Conservation (phyloP, 164 flowering plant genomes). For the Vitis rotundifolia region DNA sequence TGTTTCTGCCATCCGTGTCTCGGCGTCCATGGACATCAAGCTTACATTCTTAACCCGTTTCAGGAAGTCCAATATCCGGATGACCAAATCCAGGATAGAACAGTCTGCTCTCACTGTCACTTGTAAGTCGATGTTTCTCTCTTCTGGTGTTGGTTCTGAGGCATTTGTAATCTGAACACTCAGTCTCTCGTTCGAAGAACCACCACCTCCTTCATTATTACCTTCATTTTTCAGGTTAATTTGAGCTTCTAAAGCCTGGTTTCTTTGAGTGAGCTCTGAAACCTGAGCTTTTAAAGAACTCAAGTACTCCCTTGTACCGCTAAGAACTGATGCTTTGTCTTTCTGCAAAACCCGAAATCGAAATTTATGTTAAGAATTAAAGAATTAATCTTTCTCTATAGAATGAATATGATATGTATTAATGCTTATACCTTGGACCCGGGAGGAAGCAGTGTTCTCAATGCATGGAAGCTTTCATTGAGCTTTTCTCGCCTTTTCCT, state of each 20-base stretch:
- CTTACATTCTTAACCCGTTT: conserved; percentile 36
- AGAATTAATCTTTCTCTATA: neutral
- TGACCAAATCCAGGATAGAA: conserved; percentile 32
- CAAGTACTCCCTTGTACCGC: conserved; percentile 51
- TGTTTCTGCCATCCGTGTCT: conserved; percentile 19
- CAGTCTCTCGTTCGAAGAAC: conserved; percentile 24
- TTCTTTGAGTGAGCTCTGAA: conserved; percentile 48
- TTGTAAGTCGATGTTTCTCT: conserved; percentile 36
- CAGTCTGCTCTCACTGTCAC: conserved; percentile 41
- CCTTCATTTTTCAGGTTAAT: conserved; percentile 13
- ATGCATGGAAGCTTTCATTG: conserved; percentile 70
- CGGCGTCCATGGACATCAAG: conserved; percentile 51
- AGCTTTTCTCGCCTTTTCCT: conserved; percentile 78
- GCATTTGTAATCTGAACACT: conserved; percentile 28
- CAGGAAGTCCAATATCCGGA: conserved; percentile 52
- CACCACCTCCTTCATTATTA: conserved; percentile 7
- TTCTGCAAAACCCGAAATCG: conserved; percentile 36
- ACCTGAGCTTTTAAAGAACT: conserved; percentile 48
- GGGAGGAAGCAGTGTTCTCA: conserved; percentile 78
- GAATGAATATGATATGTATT: neutral
- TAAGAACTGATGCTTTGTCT: conserved; percentile 79
- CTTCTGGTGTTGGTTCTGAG: conserved; percentile 41
- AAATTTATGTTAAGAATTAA: neutral
- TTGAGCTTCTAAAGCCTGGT: conserved; percentile 44
- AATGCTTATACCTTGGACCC: conserved; percentile 66